Percentiles rank a stretch among this genome's conserved stretches.
Evolutionary conservation across 2,329 filamentous ascomycete genomes (phyloP).

Genomic region (Tolypocladium cylindrosporum): DNA sequence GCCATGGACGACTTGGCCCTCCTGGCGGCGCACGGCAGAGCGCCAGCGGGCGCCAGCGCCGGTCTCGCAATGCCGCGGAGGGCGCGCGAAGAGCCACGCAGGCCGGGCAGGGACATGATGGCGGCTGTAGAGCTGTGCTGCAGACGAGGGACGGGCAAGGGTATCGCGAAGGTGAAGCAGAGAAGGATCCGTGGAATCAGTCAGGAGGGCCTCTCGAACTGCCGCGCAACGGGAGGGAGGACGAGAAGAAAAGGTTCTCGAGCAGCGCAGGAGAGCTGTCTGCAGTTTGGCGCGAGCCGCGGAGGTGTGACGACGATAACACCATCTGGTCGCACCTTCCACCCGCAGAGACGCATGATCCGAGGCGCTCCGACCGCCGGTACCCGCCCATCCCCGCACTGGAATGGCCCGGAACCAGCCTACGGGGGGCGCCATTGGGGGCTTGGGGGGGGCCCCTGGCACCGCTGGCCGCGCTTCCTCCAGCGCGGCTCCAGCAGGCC

Average conservation of each 20-base stretch:
- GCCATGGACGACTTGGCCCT: constrained; percentile 35
- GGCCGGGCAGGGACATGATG: constrained; percentile 35
- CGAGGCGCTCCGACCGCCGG: constrained; percentile 12
- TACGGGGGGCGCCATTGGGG: neutral
- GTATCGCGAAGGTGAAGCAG: neutral
- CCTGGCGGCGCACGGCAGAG: constrained; percentile 15
- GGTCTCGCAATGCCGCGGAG: constrained; percentile 30
- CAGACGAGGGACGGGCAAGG: neutral
- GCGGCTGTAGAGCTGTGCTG: neutral
- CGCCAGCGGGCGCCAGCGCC: constrained; percentile 11
- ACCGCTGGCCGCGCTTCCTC: neutral
- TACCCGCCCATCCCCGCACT: constrained; percentile 9
- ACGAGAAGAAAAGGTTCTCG: neutral
- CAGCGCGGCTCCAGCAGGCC: neutral
- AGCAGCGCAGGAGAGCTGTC: neutral
- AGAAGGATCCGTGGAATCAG: neutral
- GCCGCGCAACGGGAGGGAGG: neutral
- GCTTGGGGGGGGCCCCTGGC: neutral
- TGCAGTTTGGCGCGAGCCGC: neutral
- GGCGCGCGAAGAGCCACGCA: constrained; percentile 39
- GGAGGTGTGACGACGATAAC: neutral
- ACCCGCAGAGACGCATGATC: neutral
- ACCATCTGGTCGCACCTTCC: neutral
- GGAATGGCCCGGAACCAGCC: neutral
- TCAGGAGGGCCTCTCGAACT: neutral